phyloP scores from a whole-genome alignment of 495 filamentous ascomycete genomes.

The Schizothecium vesticola region DNA sequence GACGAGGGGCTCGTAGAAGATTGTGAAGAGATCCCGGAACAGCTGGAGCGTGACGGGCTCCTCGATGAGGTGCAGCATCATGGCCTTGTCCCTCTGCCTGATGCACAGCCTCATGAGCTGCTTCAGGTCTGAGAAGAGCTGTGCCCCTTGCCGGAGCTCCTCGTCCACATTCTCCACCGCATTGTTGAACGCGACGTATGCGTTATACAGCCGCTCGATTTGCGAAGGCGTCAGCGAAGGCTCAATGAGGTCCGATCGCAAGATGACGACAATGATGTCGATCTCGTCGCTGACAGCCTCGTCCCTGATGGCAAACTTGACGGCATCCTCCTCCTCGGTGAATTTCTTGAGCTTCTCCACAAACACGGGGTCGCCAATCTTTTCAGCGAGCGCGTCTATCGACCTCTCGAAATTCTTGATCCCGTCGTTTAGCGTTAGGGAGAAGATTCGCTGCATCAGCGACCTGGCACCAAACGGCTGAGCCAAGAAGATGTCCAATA shows the following conservation, averaged over 20 bases:
- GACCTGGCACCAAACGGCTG: constrained; percentile 89
- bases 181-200: constrained; percentile 94
- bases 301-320: constrained; percentile 66
- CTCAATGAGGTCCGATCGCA: constrained; percentile 65
- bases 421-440: constrained; percentile 84
- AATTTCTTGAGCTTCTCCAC: constrained; percentile 77
- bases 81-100: constrained; percentile 86
- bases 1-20: constrained; percentile 96
- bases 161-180: constrained; percentile 88
- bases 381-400: constrained; percentile 67
- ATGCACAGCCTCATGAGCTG: constrained; percentile 91
- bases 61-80: constrained; percentile 95
- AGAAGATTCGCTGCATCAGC: constrained; percentile 87
- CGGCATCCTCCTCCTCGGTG: constrained; percentile 61
- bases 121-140: constrained; percentile 90
- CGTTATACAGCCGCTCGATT: constrained; percentile 79
- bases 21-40: constrained; percentile 93
- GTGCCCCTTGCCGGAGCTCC: constrained; percentile 79
- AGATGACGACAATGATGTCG: constrained; percentile 78
- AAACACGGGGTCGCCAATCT: constrained; percentile 75
- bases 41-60: constrained; percentile 90
- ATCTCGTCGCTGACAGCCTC: constrained; percentile 66
- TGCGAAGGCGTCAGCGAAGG: constrained; percentile 67
- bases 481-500: constrained; percentile 90
- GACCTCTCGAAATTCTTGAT: constrained; percentile 77